Percentiles rank a stretch among this genome's conserved stretches.
Conservation (phyloP, 75 land plant species). For the Adiantum capillusveneris region DNA sequence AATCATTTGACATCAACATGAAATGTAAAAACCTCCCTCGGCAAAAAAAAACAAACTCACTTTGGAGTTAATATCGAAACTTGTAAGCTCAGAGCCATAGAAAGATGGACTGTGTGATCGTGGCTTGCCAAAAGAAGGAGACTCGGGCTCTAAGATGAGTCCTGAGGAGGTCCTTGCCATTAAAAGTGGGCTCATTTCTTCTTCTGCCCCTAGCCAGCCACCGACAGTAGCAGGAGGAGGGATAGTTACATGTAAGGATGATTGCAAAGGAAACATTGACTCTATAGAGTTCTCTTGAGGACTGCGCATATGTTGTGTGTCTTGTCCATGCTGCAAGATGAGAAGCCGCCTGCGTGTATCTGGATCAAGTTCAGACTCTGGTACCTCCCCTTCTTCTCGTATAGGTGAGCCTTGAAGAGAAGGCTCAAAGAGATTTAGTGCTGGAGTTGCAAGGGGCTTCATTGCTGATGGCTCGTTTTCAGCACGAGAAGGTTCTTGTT, state of each 20-base stretch:
- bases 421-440: constrained; percentile 6
- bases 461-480: background rate
- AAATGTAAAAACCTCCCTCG: constrained; percentile 20
- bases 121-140: constrained; percentile 31
- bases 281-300: constrained; percentile 7
- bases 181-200: constrained; percentile 39
- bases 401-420: constrained; percentile 23
- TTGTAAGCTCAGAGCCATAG: constrained; percentile 14
- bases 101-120: constrained; percentile 18
- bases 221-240: constrained; percentile 24
- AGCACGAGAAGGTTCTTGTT: constrained; percentile 5
- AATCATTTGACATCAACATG: too few relatives aligned
- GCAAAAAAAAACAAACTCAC: constrained; percentile 19
- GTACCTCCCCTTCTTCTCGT: constrained; percentile 48
- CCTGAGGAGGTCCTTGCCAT: constrained; percentile 26
- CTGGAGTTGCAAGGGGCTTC: constrained; percentile 1
- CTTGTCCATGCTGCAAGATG: constrained; percentile 48
- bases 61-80: constrained; percentile 5
- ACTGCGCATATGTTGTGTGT: constrained; percentile 6
- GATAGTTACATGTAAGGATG: constrained; percentile 15
- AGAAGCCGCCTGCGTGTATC: constrained; percentile 49
- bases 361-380: constrained; percentile 45
- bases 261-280: constrained; percentile 7
- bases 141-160: constrained; percentile 29
- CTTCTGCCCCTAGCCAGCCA: constrained; percentile 44